Conservation (phyloP, 192 early-diverging fungal genomes). For the Gaertneriomyces sp. region DNA sequence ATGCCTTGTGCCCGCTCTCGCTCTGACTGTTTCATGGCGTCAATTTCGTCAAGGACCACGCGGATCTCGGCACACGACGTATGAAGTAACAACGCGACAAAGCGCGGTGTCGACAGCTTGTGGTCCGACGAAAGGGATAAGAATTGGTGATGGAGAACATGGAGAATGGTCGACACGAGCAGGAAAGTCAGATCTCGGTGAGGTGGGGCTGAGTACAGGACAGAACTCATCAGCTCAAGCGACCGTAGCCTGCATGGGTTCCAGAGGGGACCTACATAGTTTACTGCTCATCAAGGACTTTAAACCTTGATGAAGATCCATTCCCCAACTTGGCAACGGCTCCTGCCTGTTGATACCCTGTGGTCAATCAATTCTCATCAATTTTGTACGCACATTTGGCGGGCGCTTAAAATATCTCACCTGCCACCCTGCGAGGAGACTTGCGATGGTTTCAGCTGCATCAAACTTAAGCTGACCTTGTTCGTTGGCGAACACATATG, state of each 20-base stretch:
- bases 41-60: slow-evolving; percentile 19
- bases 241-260: background rate
- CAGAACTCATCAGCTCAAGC: background rate
- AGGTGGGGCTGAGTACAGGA: background rate
- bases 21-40: background rate
- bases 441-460: background rate
- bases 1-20: background rate
- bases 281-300: slow-evolving; percentile 20
- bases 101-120: slow-evolving; percentile 8
- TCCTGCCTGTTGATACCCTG: background rate
- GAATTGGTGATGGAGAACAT: background rate
- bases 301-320: slow-evolving; percentile 11
- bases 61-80: slow-evolving; percentile 21
- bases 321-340: slow-evolving; percentile 10
- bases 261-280: background rate
- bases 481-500: slow-evolving; percentile 2
- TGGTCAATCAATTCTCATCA: background rate
- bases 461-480: slow-evolving; percentile 19
- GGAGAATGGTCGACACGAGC: slow-evolving; percentile 15
- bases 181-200: slow-evolving; percentile 16
- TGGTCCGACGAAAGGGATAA: background rate
- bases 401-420: background rate
- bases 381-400: background rate
- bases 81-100: slow-evolving; percentile 17
- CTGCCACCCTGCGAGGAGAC: background rate